phyloP scores from a whole-genome alignment of 495 filamentous ascomycete species.

The Parmelia sp. region DNA sequence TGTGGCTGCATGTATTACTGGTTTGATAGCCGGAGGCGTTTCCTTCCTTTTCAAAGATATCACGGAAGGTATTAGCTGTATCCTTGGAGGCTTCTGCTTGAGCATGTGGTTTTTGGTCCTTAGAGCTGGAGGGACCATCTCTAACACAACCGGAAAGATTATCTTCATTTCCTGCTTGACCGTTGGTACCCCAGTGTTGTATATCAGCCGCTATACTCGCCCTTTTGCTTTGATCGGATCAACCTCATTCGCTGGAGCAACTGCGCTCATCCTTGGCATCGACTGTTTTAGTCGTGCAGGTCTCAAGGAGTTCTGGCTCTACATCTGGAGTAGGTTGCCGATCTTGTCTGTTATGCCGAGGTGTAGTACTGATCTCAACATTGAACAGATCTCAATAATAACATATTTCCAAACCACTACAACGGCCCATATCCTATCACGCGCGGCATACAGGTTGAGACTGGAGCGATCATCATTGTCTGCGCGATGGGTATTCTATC shows the following conservation, averaged over 20 bases:
- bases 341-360: neutral
- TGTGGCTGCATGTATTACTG: conserved; percentile 70
- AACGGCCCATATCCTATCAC: conserved; percentile 80
- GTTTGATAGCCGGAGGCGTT: conserved; percentile 66
- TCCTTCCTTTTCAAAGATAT: conserved; percentile 78
- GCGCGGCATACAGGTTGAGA: conserved; percentile 77
- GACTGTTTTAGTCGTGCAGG: conserved; percentile 88
- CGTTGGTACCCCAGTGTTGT: conserved; percentile 58
- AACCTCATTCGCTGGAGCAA: conserved; percentile 77
- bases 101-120: conserved; percentile 88
- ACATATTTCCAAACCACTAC: conserved; percentile 65
- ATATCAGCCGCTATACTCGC: conserved; percentile 73
- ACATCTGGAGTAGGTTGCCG: conserved; percentile 67
- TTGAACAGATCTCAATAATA: conserved; percentile 58
- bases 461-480: conserved; percentile 69
- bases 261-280: conserved; percentile 70
- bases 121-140: conserved; percentile 68
- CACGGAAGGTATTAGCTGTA: conserved; percentile 78
- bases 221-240: conserved; percentile 67
- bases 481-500: conserved; percentile 70
- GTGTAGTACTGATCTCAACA: neutral
- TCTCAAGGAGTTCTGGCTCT: conserved; percentile 92
- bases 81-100: conserved; percentile 80
- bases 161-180: conserved; percentile 72
- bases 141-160: conserved; percentile 51